Base-by-base conservation (phyloP, 768 basidiomycete genomes). In the Termitomyces heimii region DNA sequence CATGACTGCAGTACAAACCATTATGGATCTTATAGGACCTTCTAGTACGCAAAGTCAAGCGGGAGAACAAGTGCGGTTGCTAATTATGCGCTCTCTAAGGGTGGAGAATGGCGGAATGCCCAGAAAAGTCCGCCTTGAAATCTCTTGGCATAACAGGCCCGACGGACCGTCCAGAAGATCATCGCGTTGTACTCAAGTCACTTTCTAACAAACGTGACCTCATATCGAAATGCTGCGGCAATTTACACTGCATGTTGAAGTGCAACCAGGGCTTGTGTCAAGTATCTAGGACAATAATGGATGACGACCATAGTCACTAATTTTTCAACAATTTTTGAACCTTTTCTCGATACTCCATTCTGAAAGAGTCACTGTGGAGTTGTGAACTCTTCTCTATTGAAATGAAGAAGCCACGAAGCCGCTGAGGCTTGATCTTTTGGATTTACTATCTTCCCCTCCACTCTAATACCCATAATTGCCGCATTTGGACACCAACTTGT, bases 91-190 rank as follows among this genome's bases (percentile, higher is more conserved):
- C 3, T 26, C 26, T 28, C 18, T 26, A n/a, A 51, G 28, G 26
- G 20, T n/a, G 6, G 9, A 35, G 35, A 18, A 37, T 20, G 9
- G 34, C 9, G 13, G 18, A 39, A n/a, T 8, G 5, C n/a, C 4
- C 6, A 35, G 16, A 51, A 26, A 24, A 39, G 35, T 6, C 39
- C 26, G 10, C 24, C 44, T 39, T 34, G 5, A 42, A 31, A 35
- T 34, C 40, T 28, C 45, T 55, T 57, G 60, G 45, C 57, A 45
- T 54, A 22, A 54, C 55, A 51, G 60, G 28, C 22, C 51, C 54
- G 57, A 56, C 60, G 60, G 60, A 45, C 56, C 56, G 56, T 37
- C 29, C 5, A 40, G 48, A 35, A 35, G 12, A 28, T 29, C 35
- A 12, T 9, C 29, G 28, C 16, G n/a, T 26, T 24, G 16, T 32